Percentiles rank a stretch among this genome's conserved stretches.
phyloP scores from a whole-genome alignment of 2,329 filamentous ascomycete genomes.

The Colletotrichum spinosum region DNA sequence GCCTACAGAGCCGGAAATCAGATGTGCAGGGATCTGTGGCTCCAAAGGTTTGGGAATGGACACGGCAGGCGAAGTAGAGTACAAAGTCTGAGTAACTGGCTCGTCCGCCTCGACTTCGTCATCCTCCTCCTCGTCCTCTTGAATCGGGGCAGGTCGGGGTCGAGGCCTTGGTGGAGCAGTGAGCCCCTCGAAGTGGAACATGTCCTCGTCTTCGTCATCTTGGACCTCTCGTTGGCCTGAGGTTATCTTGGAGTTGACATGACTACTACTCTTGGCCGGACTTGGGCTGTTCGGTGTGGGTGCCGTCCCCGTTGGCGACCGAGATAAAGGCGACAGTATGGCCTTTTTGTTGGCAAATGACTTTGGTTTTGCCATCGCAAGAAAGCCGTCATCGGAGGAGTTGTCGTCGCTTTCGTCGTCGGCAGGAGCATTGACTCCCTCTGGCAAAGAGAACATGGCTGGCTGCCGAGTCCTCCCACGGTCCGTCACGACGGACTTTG shows the following conservation, averaged over 20 bases:
- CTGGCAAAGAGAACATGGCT: not conserved
- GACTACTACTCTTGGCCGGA: conserved; percentile 8
- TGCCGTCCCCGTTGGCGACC: conserved; percentile 26
- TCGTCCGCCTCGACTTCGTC: conserved; percentile 35
- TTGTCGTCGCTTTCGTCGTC: conserved; percentile 42
- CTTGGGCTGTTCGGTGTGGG: conserved; percentile 22
- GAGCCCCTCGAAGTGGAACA: conserved; percentile 60
- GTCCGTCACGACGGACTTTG: not conserved
- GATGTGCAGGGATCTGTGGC: conserved; percentile 40
- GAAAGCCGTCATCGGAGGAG: conserved; percentile 55
- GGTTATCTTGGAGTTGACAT: not conserved
- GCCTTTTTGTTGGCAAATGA: conserved; percentile 45
- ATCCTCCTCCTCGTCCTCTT: conserved; percentile 52
- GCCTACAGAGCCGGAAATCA: conserved; percentile 55
- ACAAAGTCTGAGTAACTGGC: conserved; percentile 44
- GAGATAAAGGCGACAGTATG: conserved; percentile 32
- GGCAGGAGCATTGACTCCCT: not conserved
- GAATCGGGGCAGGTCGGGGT: conserved; percentile 42
- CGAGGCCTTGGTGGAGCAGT: conserved; percentile 45
- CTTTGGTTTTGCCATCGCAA: conserved; percentile 53
- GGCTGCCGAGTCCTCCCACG: conserved; percentile 2
- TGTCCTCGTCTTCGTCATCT: conserved; percentile 47
- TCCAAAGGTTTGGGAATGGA: conserved; percentile 48
- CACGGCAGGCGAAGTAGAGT: conserved; percentile 59
- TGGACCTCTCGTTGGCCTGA: conserved; percentile 20